Conservation (phyloP, 371 early-diverging fungal species). For the Chytridium lagenaria region DNA sequence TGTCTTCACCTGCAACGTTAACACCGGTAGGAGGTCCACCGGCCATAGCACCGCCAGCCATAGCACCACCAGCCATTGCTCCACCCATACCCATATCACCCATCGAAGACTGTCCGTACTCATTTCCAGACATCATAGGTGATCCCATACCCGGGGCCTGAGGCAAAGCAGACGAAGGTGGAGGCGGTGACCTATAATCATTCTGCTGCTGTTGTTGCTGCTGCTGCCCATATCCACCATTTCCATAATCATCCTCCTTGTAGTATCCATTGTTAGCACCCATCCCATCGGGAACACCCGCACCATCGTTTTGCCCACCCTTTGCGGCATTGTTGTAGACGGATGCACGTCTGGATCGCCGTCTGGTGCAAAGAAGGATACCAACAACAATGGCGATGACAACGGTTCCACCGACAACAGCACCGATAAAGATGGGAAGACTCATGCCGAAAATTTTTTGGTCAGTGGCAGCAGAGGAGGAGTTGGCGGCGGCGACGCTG, state of each 20-base stretch:
- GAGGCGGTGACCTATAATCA: background rate
- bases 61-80: background rate
- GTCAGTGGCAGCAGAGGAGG: background rate
- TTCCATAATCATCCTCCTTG: background rate
- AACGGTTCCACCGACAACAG: background rate
- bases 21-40: background rate
- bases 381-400: constrained; percentile 15
- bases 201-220: background rate
- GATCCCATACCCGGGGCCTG: background rate
- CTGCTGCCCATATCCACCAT: background rate
- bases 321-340: constrained; percentile 5
- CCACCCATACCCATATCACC: constrained; percentile 6
- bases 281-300: background rate
- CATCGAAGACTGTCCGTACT: background rate
- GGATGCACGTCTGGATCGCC: background rate
- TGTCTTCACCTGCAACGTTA: constrained; percentile 12
- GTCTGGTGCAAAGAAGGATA: constrained; percentile 1
- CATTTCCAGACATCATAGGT: background rate
- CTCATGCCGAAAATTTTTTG: background rate
- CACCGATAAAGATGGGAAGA: constrained; percentile 16
- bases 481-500: background rate
- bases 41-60: background rate
- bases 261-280: background rate
- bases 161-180: background rate
- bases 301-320: background rate